Evolutionary conservation across 1,139 yeast species (phyloP), one percentile per base, ranked within the genome.

Genomic region (Diutina neorugosa): DNA sequence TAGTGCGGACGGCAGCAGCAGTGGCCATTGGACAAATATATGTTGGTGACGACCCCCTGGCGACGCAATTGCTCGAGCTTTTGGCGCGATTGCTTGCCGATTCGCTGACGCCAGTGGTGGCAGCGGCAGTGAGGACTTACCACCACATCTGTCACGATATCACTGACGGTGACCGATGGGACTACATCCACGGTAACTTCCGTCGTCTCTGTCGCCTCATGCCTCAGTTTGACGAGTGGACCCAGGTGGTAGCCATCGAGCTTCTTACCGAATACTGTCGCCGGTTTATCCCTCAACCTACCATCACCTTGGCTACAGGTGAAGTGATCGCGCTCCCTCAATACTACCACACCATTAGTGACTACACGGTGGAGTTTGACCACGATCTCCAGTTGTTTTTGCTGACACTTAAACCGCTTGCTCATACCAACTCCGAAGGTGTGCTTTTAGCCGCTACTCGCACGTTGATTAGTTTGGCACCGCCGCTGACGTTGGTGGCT

Each of bases 1-100:
- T 77, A 27, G 98, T 93, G 3, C 76, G 98, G 59, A 72, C 84
- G 49, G 84, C 96, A 1, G 81, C 95, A 1, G 93, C 94, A 1
- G 74, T 84, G 52, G 87, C 96, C 0, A 76, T 91, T 40, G 77
- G 82, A 7, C 89, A 87, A 60, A 78, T 89, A 31, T 80, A 66
- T 56, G 68, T 64, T 8, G 67, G 76, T 16, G 79, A 78, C 37
- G 60, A 9, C 56, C 62, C 58, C 1, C 54, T 58, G 19, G 59
- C 56, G 44, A 54, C 55, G 27, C 44, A 37, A n/a, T 37, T 49
- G 34, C n/a, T 14, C 3, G 21, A 21, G 21, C 8, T 40, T 3
- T 21, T 49, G 16, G 19, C 9, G 14, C 79, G 82, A 55, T 65
- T 88, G 50, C 59, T 77, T 18, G 80, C 71, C 4, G 67, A 76